Evolutionary conservation across 352 stramenopile genomes (phyloP).

Genomic region (Phytophthora rubi): DNA sequence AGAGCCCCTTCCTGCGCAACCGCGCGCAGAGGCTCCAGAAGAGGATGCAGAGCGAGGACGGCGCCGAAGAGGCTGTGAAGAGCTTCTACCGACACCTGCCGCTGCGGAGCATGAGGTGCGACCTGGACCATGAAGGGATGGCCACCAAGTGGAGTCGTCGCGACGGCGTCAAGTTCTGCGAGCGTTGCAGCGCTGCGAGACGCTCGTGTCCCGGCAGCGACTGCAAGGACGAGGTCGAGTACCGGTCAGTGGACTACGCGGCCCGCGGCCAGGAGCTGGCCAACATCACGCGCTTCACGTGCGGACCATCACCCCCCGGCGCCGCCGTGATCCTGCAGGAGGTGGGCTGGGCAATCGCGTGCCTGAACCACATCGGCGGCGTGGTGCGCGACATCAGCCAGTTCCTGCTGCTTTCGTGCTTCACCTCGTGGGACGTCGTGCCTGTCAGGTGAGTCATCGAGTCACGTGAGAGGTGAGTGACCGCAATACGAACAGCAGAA

Average conservation of each 20-base stretch:
- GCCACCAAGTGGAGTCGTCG: constrained; percentile 42
- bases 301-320: constrained; percentile 16
- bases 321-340: constrained; percentile 30
- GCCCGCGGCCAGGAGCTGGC: constrained; percentile 30
- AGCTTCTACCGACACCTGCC: constrained; percentile 89
- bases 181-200: constrained; percentile 33
- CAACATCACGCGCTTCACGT: constrained; percentile 27
- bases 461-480: not conserved
- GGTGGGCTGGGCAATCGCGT: constrained; percentile 34
- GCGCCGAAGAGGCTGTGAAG: constrained; percentile 72
- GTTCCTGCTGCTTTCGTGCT: constrained; percentile 41
- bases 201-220: constrained; percentile 24
- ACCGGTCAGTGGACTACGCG: constrained; percentile 44
- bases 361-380: constrained; percentile 37
- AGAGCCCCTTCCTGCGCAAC: constrained; percentile 49
- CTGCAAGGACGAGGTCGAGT: constrained; percentile 36
- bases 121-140: constrained; percentile 30
- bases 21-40: constrained; percentile 53
- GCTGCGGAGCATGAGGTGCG: constrained; percentile 80
- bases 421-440: constrained; percentile 40
- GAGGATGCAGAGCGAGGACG: constrained; percentile 81
- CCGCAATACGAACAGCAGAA: not conserved
- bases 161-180: constrained; percentile 45
- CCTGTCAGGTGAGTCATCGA: constrained; percentile 8
- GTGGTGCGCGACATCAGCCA: constrained; percentile 41